Evolutionary conservation across 306 rosid species (phyloP).

Genomic region (Prunus armeniaca): DNA sequence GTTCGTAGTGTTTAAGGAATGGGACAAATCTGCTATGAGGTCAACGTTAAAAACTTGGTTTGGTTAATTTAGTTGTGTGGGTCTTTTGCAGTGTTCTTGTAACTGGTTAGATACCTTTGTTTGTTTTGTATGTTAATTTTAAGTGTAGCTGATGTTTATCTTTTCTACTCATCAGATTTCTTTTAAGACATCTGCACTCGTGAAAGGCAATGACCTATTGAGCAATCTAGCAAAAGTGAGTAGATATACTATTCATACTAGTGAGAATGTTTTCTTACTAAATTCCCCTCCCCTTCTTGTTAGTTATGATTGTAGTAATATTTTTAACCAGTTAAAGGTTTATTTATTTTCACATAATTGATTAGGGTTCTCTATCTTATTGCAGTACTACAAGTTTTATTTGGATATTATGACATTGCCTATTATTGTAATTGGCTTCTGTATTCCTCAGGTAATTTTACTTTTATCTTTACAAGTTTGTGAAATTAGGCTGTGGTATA

Average conservation of each 20-base stretch:
- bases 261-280: background rate
- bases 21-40: background rate
- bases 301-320: background rate
- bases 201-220: slow-evolving; percentile 36
- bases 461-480: slow-evolving; percentile 9
- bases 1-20: background rate
- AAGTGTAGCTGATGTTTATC: slow-evolving; percentile 29
- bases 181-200: slow-evolving; percentile 44
- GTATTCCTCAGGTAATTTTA: slow-evolving; percentile 80
- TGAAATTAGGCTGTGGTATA: slow-evolving; percentile 8
- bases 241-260: slow-evolving; percentile 15
- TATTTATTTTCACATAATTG: slow-evolving; percentile 7
- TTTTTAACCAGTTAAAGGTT: background rate
- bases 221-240: slow-evolving; percentile 60
- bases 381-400: slow-evolving; percentile 72
- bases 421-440: slow-evolving; percentile 38
- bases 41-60: background rate
- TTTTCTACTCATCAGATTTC: slow-evolving; percentile 50
- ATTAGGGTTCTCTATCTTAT: slow-evolving; percentile 26
- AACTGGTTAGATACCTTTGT: background rate
- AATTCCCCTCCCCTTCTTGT: background rate
- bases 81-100: slow-evolving; percentile 16
- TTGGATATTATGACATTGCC: slow-evolving; percentile 65
- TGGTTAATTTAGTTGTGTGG: background rate
- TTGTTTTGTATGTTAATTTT: background rate